Conservation (phyloP, 2,329 filamentous ascomycete genomes). For the Lachnellula cervina region DNA sequence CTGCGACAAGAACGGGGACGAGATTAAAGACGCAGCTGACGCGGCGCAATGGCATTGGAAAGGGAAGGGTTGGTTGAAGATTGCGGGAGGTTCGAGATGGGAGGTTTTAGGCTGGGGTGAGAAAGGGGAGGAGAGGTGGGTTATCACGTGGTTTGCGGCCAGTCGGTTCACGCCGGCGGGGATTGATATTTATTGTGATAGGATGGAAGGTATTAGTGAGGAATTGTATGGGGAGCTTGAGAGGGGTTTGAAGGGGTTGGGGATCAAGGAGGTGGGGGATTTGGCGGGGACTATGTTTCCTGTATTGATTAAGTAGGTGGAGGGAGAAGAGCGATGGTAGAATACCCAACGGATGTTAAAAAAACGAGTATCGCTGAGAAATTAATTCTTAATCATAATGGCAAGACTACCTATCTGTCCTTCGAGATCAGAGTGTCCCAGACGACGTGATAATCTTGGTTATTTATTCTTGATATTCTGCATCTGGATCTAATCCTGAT, state of each 20-base stretch:
- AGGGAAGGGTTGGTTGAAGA: conserved; percentile 68
- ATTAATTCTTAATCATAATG: background rate
- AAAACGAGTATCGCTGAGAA: background rate
- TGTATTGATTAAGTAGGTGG: conserved; percentile 30
- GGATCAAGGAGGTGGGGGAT: conserved; percentile 46
- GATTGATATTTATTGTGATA: conserved; percentile 70
- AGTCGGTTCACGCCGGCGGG: conserved; percentile 81
- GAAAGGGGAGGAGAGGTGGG: conserved; percentile 53
- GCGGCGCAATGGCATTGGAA: conserved; percentile 63
- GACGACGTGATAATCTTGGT: background rate
- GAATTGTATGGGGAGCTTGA: conserved; percentile 54
- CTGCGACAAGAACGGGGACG: conserved; percentile 30
- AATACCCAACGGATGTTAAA: too few relatives aligned
- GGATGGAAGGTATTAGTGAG: conserved; percentile 53
- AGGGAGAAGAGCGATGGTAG: background rate
- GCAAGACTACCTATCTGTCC: background rate
- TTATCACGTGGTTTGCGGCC: conserved; percentile 78
- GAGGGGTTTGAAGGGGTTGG: conserved; percentile 46
- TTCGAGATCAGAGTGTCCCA: background rate
- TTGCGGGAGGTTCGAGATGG: conserved; percentile 70
- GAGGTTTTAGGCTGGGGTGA: conserved; percentile 72
- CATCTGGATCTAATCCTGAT: conserved; percentile 11
- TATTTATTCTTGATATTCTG: background rate
- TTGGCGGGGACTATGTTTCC: conserved; percentile 49
- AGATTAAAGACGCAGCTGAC: background rate